These are phyloP conservation scores for Fonsecaea pugnacius DNA, from an alignment of 2,329 filamentous ascomycete genomes.

Conservation along the genomic window DNA sequence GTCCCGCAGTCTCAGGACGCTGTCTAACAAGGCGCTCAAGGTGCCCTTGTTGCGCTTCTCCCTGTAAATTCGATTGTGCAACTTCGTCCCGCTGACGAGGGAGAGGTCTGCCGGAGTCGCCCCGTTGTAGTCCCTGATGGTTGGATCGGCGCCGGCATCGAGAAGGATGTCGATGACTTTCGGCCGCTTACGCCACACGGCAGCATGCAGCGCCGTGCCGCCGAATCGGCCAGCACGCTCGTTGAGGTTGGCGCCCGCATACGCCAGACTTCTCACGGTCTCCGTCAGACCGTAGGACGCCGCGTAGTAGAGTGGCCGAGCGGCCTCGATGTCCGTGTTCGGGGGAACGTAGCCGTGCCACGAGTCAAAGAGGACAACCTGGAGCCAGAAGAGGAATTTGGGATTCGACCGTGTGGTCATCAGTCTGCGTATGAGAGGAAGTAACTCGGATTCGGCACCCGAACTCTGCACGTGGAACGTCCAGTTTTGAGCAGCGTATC, in stretches of 20 bases:
- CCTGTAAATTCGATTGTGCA: not conserved
- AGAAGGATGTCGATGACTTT: slow-evolving; percentile 25
- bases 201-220: slow-evolving; percentile 30
- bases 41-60: not conserved
- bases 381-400: slow-evolving; percentile 31
- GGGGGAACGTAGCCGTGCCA: slow-evolving; percentile 24
- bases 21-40: not conserved
- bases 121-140: slow-evolving; percentile 26
- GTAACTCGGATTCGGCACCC: slow-evolving; percentile 23
- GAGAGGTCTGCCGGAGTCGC: slow-evolving; percentile 23
- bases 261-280: slow-evolving; percentile 24
- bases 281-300: slow-evolving; percentile 29
- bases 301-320: slow-evolving; percentile 28
- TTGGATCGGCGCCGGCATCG: slow-evolving; percentile 25
- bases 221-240: slow-evolving; percentile 29
- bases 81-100: slow-evolving; percentile 12
- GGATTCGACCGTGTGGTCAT: slow-evolving; percentile 22
- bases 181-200: slow-evolving; percentile 26
- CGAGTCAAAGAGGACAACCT: slow-evolving; percentile 30
- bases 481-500: slow-evolving; percentile 30
- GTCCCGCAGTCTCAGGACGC: slow-evolving; percentile 1
- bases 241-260: slow-evolving; percentile 20
- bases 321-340: slow-evolving; percentile 9
- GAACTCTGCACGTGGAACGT: slow-evolving; percentile 25
- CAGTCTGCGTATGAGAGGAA: slow-evolving; percentile 26